Evolutionary conservation across 805 yeast species (phyloP), one percentile per base, ranked within the genome.

Genomic region (Yamadazyma akitaensis): DNA sequence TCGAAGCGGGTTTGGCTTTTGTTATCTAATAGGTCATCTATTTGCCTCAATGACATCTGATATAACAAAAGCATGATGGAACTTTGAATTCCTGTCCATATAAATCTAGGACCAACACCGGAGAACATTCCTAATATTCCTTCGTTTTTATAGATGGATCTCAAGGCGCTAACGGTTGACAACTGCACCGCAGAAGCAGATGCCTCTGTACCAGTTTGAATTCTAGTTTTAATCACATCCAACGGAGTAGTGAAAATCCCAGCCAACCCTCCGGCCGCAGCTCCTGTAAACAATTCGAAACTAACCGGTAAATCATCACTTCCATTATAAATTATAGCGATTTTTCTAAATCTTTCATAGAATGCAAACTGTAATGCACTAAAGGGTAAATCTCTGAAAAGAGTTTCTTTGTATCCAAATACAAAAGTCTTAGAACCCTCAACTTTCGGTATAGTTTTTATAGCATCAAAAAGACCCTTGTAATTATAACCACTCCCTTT

Each of bases 71-170:
- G 74, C 98, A 94, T 92, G 40, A 94, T 85, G 54, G 96, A 87
- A 64, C 96, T 88, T 64, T 94, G 99, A 16, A 91, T 72, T 52
- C 96, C 87, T 0, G 98, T 92, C 99, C 99, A 94, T 4, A 94
- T 85, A 54, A 90, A 83, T 52, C 99, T 76, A 0, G 99, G 99
- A 0, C 97, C 97, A 5, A 94, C 96, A 0, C 99, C 99, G 28
- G 91, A 80, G 65, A 94, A 92, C 34, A 89, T 72, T 0, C 96
- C 96, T 1, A 76, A 49, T 0, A 84, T 43, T 0, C 99, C 98
- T 63, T 94, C 97, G 21, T 76, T 69, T 44, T 65, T 75, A 60
- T 84, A 85, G 4, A 94, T 68, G 19, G 64, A 60, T 2, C 50
- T 51, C 40, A 71, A 56, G 14, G 74, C 73, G 44, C 53, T 59